These are phyloP conservation scores for Lyophyllum semitale DNA, from an alignment of 768 basidiomycete genomes.

Conservation along the genomic window DNA sequence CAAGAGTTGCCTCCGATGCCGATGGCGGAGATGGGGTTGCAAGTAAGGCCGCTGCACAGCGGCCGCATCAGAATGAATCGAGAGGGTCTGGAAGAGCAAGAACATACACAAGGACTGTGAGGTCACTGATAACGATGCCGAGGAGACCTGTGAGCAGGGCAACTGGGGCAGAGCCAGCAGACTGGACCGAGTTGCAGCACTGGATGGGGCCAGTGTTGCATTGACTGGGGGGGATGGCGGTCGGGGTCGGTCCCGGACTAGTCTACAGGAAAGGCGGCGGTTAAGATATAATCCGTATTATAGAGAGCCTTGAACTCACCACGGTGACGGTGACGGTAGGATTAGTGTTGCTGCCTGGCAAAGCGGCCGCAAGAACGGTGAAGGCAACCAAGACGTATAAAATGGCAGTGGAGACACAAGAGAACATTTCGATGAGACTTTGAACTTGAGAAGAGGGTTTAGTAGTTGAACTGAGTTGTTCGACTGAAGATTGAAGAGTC, in stretches of 20 bases:
- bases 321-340: constrained; percentile 15
- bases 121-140: constrained; percentile 24
- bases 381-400: constrained; percentile 24
- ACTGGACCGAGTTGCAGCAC: constrained; percentile 28
- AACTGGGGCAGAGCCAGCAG: constrained; percentile 18
- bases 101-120: constrained; percentile 29
- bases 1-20: constrained; percentile 26
- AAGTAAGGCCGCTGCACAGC: constrained; percentile 29
- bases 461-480: constrained; percentile 17
- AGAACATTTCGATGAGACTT: constrained; percentile 25
- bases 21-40: constrained; percentile 27
- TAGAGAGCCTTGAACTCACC: not conserved
- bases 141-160: constrained; percentile 29
- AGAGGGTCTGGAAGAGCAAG: not conserved
- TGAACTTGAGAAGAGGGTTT: constrained; percentile 1
- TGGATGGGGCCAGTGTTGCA: constrained; percentile 32
- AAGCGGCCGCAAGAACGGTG: constrained; percentile 29
- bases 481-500: constrained; percentile 15
- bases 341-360: constrained; percentile 18
- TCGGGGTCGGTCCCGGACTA: constrained; percentile 20
- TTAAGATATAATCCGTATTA: not conserved
- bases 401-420: constrained; percentile 20
- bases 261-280: not conserved
- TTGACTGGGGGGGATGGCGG: constrained; percentile 21
- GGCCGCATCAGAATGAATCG: not conserved